Percentiles rank a stretch among this genome's conserved stretches.
phyloP scores from a whole-genome alignment of 2,329 filamentous ascomycete genomes.

The Diaporthe velutina region DNA sequence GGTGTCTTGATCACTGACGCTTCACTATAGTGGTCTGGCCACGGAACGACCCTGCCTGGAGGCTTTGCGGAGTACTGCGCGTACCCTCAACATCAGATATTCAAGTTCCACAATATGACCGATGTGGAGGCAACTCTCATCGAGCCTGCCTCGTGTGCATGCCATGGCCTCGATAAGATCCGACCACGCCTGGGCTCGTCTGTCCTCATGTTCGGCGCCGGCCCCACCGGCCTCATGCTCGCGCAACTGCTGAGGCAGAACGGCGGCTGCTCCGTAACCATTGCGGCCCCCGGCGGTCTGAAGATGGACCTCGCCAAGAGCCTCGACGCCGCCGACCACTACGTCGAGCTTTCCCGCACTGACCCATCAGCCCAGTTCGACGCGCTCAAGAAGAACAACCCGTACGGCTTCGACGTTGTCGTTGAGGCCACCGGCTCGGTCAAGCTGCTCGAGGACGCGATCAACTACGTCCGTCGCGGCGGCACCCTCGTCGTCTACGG shows the following conservation, averaged over 20 bases:
- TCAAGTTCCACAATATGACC: slow-evolving; percentile 74
- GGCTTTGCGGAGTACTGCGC: slow-evolving; percentile 79
- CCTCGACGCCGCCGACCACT: slow-evolving; percentile 66
- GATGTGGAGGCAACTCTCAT: slow-evolving; percentile 79
- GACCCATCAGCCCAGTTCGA: slow-evolving; percentile 71
- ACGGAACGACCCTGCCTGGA: slow-evolving; percentile 76
- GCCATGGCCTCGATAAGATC: slow-evolving; percentile 78
- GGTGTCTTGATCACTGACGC: slow-evolving; percentile 22
- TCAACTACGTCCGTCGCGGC: slow-evolving; percentile 78
- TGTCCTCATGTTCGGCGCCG: slow-evolving; percentile 75
- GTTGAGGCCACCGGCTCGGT: slow-evolving; percentile 78
- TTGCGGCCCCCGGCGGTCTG: slow-evolving; percentile 76
- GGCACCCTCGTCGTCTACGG: slow-evolving; percentile 64
- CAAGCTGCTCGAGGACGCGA: slow-evolving; percentile 77
- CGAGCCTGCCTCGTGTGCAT: slow-evolving; percentile 79
- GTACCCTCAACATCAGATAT: slow-evolving; percentile 67
- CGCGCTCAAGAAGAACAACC: slow-evolving; percentile 73
- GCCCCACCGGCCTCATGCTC: slow-evolving; percentile 74
- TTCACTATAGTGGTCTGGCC: slow-evolving; percentile 66
- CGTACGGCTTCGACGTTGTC: slow-evolving; percentile 80
- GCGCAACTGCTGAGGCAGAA: slow-evolving; percentile 74
- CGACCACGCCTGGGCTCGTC: slow-evolving; percentile 74
- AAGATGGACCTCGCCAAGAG: slow-evolving; percentile 78
- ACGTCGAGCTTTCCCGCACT: slow-evolving; percentile 66
- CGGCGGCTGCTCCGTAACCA: slow-evolving; percentile 77